Conservation (phyloP, 1,139 yeast genomes). For the Yamadazyma diospyri region DNA sequence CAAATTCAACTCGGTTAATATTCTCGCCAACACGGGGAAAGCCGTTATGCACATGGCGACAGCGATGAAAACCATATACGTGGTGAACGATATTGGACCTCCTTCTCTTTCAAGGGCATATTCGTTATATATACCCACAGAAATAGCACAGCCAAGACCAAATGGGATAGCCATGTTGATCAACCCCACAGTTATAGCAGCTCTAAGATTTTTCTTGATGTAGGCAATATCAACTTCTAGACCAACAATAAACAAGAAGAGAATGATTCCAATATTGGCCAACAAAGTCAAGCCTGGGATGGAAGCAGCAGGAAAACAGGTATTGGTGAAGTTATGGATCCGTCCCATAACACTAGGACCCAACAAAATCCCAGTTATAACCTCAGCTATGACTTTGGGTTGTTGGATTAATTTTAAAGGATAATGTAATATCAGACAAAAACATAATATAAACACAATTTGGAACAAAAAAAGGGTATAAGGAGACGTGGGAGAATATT, state of each 20-base stretch:
- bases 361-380: constrained; percentile 65
- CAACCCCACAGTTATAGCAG: constrained; percentile 65
- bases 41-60: constrained; percentile 83
- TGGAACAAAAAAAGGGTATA: constrained; percentile 62
- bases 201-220: constrained; percentile 54
- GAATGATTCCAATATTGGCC: constrained; percentile 70
- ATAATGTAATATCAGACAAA: constrained; percentile 53
- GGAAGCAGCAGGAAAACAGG: constrained; percentile 61
- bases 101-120: constrained; percentile 30
- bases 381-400: constrained; percentile 78
- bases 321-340: constrained; percentile 59
- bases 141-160: constrained; percentile 69
- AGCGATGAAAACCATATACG: constrained; percentile 72
- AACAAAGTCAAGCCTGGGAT: constrained; percentile 61
- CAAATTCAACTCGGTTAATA: constrained; percentile 66
- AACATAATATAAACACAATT: constrained; percentile 49
- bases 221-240: constrained; percentile 70
- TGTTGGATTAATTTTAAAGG: constrained; percentile 62
- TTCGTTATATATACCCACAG: constrained; percentile 61
- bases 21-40: constrained; percentile 78
- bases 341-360: constrained; percentile 73
- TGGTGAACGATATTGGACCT: constrained; percentile 53
- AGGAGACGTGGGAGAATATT: constrained; percentile 52
- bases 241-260: constrained; percentile 73
- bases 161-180: constrained; percentile 73